Percentiles rank a stretch among this genome's conserved stretches.
These are phyloP conservation scores for Lasiodiplodia gonubiensis DNA, from an alignment of 2,329 filamentous ascomycete genomes.

Conservation along the genomic window DNA sequence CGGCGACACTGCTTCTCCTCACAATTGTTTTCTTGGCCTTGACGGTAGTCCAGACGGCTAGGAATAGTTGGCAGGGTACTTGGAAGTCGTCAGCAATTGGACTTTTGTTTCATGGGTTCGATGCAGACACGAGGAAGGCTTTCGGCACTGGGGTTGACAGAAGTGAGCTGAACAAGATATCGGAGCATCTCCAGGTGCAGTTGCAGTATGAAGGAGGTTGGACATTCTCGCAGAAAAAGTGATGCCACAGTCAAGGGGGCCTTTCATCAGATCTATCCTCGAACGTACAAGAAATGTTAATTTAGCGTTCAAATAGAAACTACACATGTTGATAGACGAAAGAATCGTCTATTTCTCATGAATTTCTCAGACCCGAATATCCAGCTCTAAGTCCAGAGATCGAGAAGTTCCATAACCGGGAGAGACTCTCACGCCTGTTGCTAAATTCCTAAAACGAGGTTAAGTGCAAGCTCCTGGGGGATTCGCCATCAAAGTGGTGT, in stretches of 20 bases:
- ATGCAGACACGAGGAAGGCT: not conserved
- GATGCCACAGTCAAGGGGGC: not conserved
- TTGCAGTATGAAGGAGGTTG: not conserved
- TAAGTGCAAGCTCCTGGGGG: too few species aligned
- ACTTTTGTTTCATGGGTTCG: constrained; percentile 1
- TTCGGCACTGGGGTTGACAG: not conserved
- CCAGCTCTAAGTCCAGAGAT: too few species aligned
- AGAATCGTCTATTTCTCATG: too few species aligned
- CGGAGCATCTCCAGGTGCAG: not conserved
- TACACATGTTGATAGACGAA: fast-evolving
- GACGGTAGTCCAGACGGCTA: not conserved
- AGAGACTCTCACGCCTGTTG: too few species aligned
- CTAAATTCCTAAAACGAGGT: too few species aligned
- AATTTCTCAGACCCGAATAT: too few species aligned
- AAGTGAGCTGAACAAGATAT: not conserved
- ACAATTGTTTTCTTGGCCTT: not conserved
- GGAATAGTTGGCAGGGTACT: not conserved
- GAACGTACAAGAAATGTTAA: too few species aligned
- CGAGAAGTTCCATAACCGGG: too few species aligned
- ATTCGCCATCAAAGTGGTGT: too few species aligned
- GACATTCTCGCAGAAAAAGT: not conserved
- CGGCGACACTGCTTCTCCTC: not conserved
- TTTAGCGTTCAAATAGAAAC: too few species aligned
- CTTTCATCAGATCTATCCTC: too few species aligned
- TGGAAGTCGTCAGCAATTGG: constrained; percentile 1